phyloP scores from a whole-genome alignment of 352 stramenopile genomes.

The Pythium pyrilobum region DNA sequence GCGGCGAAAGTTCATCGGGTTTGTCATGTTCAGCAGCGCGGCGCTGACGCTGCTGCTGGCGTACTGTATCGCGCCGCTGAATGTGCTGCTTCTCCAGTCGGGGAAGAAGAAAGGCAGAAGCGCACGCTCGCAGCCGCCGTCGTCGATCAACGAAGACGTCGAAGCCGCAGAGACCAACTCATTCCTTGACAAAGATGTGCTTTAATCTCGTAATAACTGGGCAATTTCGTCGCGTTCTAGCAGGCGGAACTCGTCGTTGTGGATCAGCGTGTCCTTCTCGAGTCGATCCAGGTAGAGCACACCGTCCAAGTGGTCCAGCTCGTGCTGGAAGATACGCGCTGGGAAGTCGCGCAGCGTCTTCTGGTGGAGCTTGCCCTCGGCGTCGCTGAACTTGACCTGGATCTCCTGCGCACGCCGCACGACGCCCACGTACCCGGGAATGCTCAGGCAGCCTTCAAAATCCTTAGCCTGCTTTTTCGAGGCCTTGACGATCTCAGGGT shows the following conservation, averaged over 20 bases:
- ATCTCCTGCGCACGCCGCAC: slow-evolving; percentile 58
- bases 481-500: slow-evolving; percentile 58
- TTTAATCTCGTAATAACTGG: slow-evolving; percentile 46
- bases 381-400: slow-evolving; percentile 56
- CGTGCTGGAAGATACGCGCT: slow-evolving; percentile 82
- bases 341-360: slow-evolving; percentile 67
- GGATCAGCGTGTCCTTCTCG: slow-evolving; percentile 62
- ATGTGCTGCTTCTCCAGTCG: slow-evolving; percentile 1
- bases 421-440: slow-evolving; percentile 76
- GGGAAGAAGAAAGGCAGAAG: slow-evolving; percentile 3
- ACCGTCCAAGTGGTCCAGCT: slow-evolving; percentile 75
- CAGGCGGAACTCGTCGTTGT: slow-evolving; percentile 76
- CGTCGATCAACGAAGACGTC: background rate
- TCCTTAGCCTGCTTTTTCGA: slow-evolving; percentile 54
- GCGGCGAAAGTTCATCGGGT: slow-evolving; percentile 18
- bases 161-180: slow-evolving; percentile 10
- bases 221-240: slow-evolving; percentile 58
- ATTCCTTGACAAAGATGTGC: slow-evolving; percentile 18
- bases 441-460: slow-evolving; percentile 83
- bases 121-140: background rate
- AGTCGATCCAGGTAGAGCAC: slow-evolving; percentile 75
- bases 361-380: slow-evolving; percentile 39
- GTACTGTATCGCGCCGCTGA: background rate
- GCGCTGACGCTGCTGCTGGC: slow-evolving; percentile 21
- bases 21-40: slow-evolving; percentile 21